These are phyloP conservation scores for Aspergillus tamarii DNA, from an alignment of 2,329 filamentous ascomycete genomes.

Conservation along the genomic window DNA sequence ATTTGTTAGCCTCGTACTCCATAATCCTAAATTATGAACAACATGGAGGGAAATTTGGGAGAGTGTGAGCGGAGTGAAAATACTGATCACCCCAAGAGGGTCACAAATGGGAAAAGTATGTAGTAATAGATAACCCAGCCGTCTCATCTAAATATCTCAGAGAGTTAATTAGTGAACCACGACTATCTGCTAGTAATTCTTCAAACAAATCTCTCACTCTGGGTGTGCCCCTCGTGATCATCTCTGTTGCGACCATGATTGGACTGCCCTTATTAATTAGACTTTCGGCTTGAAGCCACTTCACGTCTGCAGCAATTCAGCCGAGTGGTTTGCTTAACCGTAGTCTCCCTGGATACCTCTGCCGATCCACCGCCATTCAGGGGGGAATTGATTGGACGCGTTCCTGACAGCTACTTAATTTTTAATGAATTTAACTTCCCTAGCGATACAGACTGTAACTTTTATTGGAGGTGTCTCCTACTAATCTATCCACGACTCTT, in stretches of 20 bases:
- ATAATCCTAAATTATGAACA: background rate
- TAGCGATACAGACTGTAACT: background rate
- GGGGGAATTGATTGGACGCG: constrained; percentile 1
- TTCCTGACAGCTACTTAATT: background rate
- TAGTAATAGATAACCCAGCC: background rate
- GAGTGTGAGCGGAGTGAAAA: background rate
- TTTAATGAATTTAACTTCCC: background rate
- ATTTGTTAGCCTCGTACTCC: background rate
- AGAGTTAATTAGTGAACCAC: background rate
- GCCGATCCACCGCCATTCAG: background rate
- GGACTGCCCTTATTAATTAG: background rate
- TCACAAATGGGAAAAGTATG: background rate
- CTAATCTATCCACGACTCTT: background rate
- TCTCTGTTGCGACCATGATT: background rate
- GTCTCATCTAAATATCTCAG: background rate
- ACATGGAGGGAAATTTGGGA: background rate
- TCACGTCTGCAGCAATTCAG: background rate
- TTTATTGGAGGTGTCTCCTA: background rate
- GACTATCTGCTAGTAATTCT: background rate
- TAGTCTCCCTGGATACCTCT: background rate
- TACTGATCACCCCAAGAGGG: background rate
- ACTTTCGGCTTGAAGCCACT: background rate
- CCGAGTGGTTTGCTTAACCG: background rate
- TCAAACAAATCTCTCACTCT: constrained; percentile 1
- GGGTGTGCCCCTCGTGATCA: constrained; percentile 4